Evolutionary conservation across 106 monocot genomes (phyloP).

Genomic region (Allium fistulosum): DNA sequence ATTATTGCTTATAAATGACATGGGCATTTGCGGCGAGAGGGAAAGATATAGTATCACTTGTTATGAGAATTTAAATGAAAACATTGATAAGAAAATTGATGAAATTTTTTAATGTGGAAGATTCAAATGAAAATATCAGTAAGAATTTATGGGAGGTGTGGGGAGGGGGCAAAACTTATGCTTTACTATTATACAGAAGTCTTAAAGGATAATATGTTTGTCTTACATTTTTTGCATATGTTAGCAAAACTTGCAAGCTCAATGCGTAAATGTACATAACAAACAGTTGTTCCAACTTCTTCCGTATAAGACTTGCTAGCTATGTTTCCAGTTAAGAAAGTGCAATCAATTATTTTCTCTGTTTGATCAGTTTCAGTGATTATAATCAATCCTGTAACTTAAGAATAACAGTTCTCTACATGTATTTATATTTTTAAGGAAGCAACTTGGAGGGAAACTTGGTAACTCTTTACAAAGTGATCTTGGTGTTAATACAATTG

Average conservation of each 20-base stretch:
- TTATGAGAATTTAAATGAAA: constrained; percentile 43
- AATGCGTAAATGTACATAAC: constrained; percentile 93
- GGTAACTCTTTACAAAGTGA: constrained; percentile 79
- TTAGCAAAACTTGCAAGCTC: constrained; percentile 89
- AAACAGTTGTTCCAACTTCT: constrained; percentile 84
- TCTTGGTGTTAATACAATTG: constrained; percentile 75
- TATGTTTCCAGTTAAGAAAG: constrained; percentile 90
- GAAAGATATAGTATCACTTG: constrained; percentile 29
- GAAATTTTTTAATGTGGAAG: no score
- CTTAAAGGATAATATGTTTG: no score
- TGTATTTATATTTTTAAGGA: constrained; percentile 31
- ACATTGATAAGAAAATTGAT: no score
- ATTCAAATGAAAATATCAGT: no score
- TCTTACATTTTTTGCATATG: constrained; percentile 34
- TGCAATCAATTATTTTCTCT: constrained; percentile 31
- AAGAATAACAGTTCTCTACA: neutral
- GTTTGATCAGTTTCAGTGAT: neutral
- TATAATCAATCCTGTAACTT: neutral
- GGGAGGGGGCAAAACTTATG: no score
- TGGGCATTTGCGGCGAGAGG: no score
- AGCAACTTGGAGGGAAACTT: constrained; percentile 93
- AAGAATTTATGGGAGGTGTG: no score
- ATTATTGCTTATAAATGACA: no score
- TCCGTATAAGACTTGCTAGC: constrained; percentile 69
- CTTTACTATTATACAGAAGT: no score